These are phyloP conservation scores for Penicillium silybi DNA, from an alignment of 495 filamentous ascomycete genomes.

Conservation along the genomic window DNA sequence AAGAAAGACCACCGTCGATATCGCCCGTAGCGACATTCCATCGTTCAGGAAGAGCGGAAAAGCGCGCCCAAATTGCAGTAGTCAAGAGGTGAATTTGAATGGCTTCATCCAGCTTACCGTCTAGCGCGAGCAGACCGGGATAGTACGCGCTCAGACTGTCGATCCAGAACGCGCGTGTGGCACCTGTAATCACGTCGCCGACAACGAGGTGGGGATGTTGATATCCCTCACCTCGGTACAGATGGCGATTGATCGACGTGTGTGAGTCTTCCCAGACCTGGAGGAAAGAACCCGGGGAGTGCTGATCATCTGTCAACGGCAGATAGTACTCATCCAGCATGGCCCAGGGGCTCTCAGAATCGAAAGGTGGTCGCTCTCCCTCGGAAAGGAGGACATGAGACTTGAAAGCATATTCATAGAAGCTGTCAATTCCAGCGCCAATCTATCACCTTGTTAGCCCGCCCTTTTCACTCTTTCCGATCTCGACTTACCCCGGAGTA, in stretches of 20 bases:
- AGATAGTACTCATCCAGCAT: slow-evolving; percentile 43
- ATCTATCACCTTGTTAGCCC: slow-evolving; percentile 46
- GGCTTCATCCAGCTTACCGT: slow-evolving; percentile 86
- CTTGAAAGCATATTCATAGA: slow-evolving; percentile 97
- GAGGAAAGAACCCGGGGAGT: slow-evolving; percentile 73
- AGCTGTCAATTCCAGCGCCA: slow-evolving; percentile 93
- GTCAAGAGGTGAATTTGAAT: slow-evolving; percentile 83
- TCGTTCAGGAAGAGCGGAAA: slow-evolving; percentile 85
- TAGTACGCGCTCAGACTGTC: slow-evolving; percentile 95
- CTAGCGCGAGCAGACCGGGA: slow-evolving; percentile 81
- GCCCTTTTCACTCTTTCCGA: neutral
- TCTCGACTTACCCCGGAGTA: slow-evolving; percentile 61
- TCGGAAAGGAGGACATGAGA: slow-evolving; percentile 85
- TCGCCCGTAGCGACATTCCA: slow-evolving; percentile 85
- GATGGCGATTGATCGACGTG: slow-evolving; percentile 77
- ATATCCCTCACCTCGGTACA: slow-evolving; percentile 61
- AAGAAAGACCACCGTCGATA: slow-evolving; percentile 81
- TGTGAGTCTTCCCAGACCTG: slow-evolving; percentile 84
- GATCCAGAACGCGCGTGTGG: slow-evolving; percentile 80
- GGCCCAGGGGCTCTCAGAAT: slow-evolving; percentile 35
- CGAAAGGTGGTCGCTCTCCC: slow-evolving; percentile 32
- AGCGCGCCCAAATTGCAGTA: slow-evolving; percentile 90
- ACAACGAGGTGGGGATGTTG: slow-evolving; percentile 91
- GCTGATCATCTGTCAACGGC: slow-evolving; percentile 59
- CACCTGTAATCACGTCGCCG: slow-evolving; percentile 81